Percentiles rank a stretch among this genome's conserved stretches.
Conservation (phyloP, 768 basidiomycete species). For the Leccinum broughii region DNA sequence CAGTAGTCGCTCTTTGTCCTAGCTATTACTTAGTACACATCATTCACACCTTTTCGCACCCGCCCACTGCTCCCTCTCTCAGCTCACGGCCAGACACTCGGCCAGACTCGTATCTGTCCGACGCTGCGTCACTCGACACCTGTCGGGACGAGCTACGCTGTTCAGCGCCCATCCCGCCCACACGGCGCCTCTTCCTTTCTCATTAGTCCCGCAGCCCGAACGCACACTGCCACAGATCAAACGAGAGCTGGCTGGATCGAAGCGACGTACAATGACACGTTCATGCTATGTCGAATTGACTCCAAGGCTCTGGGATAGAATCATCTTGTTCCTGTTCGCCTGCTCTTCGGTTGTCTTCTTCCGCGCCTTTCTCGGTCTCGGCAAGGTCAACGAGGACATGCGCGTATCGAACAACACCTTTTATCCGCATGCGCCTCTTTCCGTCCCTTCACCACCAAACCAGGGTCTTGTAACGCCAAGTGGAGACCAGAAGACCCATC, state of each 20-base stretch:
- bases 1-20: too few relatives aligned
- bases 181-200: too few relatives aligned
- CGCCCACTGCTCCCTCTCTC: too few relatives aligned
- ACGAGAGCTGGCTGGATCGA: constrained; percentile 1
- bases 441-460: neutral
- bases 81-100: too few relatives aligned
- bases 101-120: too few relatives aligned
- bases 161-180: too few relatives aligned
- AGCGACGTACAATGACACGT: neutral
- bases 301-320: constrained; percentile 21
- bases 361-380: constrained; percentile 28
- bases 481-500: constrained; percentile 1
- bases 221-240: neutral
- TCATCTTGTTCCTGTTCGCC: constrained; percentile 25
- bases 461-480: neutral
- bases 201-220: too few relatives aligned
- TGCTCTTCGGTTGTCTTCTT: constrained; percentile 28
- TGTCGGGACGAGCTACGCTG: too few relatives aligned
- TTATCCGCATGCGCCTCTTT: constrained; percentile 1
- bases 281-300: constrained; percentile 6
- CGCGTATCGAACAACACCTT: neutral
- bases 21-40: too few relatives aligned
- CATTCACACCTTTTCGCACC: too few relatives aligned
- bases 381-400: constrained; percentile 3
- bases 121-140: too few relatives aligned